A percentile compares a stretch with the other conserved stretches of the same genome.
phyloP scores from a whole-genome alignment of 176 grass and related monocot genomes.

The Triticum aestivum region DNA sequence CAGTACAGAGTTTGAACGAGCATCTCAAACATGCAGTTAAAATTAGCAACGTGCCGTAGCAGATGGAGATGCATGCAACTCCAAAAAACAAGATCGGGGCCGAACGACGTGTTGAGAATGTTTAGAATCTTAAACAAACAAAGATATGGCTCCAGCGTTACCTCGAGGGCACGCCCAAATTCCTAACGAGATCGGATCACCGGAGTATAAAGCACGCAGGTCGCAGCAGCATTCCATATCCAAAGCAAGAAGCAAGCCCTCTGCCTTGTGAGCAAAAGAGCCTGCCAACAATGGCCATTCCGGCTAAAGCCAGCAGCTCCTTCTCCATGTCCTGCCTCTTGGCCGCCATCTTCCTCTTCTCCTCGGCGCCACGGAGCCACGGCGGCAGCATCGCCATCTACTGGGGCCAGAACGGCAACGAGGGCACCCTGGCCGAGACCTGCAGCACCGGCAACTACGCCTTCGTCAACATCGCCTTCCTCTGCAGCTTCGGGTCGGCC shows the following conservation, averaged over 20 bases:
- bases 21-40: too few relatives aligned
- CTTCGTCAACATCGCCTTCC: conserved; percentile 62
- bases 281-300: neutral
- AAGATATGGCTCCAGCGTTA: neutral
- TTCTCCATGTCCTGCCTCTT: neutral
- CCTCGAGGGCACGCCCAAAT: neutral
- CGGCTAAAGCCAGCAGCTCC: neutral
- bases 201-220: neutral
- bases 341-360: conserved; percentile 10
- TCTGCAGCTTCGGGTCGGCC: conserved; percentile 58
- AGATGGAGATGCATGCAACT: too few relatives aligned
- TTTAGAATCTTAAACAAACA: neutral
- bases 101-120: neutral
- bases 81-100: too few relatives aligned
- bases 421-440: conserved; percentile 55
- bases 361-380: neutral
- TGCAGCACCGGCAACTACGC: conserved; percentile 58
- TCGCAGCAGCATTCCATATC: neutral
- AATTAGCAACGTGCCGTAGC: too few relatives aligned
- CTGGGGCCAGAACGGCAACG: conserved; percentile 63
- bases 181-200: neutral
- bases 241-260: neutral
- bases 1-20: too few relatives aligned
- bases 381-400: conserved; percentile 35
- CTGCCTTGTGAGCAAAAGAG: neutral